Conservation (phyloP, 495 filamentous ascomycete species). For the Neurospora pannonica region DNA sequence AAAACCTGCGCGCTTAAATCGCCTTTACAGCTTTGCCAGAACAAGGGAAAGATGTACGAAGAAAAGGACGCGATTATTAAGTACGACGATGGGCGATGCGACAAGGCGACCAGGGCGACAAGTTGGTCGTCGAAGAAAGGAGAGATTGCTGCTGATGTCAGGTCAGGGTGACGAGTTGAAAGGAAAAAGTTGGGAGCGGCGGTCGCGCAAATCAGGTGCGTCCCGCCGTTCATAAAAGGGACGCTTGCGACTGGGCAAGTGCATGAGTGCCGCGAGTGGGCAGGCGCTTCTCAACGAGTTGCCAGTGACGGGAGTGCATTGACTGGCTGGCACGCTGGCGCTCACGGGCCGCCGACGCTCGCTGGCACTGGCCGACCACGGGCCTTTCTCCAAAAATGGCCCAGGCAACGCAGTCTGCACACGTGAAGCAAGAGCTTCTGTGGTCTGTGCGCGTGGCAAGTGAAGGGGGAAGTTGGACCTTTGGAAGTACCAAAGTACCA, state of each 20-base stretch:
- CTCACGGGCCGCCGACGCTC: neutral
- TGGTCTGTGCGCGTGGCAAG: neutral
- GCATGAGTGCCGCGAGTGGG: neutral
- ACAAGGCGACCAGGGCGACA: neutral
- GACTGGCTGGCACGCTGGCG: neutral
- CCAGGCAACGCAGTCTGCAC: neutral
- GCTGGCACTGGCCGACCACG: neutral
- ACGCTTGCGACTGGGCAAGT: neutral
- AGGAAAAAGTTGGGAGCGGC: conserved; percentile 19
- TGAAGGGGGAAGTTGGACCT: neutral
- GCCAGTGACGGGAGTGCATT: neutral
- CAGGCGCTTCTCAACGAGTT: neutral
- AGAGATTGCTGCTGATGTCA: neutral
- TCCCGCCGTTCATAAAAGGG: neutral
- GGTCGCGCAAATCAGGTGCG: conserved; percentile 36
- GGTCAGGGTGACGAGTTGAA: conserved; percentile 11
- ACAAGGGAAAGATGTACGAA: conserved; percentile 1
- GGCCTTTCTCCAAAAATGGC: neutral
- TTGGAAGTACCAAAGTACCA: neutral
- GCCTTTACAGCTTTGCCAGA: conserved; percentile 11
- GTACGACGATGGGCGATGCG: neutral
- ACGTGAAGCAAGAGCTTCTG: neutral
- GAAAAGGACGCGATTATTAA: neutral
- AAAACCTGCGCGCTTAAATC: conserved; percentile 6
- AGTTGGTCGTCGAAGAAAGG: neutral